A percentile compares a stretch with the other conserved stretches of the same genome.
Conservation (phyloP, 768 basidiomycete species). For the Hericium alpestre region DNA sequence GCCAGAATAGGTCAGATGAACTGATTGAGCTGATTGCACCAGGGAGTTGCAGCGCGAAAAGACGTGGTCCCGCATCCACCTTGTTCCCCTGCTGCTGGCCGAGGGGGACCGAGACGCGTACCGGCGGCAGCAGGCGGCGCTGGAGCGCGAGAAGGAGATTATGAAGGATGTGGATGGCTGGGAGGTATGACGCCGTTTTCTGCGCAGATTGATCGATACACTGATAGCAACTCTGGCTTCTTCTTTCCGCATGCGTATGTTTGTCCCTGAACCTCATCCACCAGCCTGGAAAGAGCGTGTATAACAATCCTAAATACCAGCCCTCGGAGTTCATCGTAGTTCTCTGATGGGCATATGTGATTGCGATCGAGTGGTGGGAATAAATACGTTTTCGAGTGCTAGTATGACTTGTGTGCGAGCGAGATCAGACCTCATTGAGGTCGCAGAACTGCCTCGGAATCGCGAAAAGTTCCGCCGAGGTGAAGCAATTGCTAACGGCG, state of each 20-base stretch:
- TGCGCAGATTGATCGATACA: slow-evolving; percentile 15
- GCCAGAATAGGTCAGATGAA: slow-evolving; percentile 6
- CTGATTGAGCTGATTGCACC: slow-evolving; percentile 12
- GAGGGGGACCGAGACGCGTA: slow-evolving; percentile 89
- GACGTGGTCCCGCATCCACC: slow-evolving; percentile 90
- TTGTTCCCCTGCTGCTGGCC: slow-evolving; percentile 84
- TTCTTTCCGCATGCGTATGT: background rate
- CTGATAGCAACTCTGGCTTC: slow-evolving; percentile 12
- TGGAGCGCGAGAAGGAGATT: slow-evolving; percentile 74
- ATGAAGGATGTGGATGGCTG: slow-evolving; percentile 92
- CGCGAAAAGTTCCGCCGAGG: background rate
- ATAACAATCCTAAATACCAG: slow-evolving; percentile 69
- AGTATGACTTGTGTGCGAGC: background rate
- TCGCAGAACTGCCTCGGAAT: background rate
- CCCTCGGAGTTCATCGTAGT: slow-evolving; percentile 48
- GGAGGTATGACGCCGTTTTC: slow-evolving; percentile 58
- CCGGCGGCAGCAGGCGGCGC: slow-evolving; percentile 66
- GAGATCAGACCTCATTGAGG: background rate
- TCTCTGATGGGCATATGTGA: slow-evolving; percentile 27
- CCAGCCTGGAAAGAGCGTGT: slow-evolving; percentile 79
- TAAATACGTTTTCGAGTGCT: background rate
- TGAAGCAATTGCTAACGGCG: slow-evolving; percentile 10
- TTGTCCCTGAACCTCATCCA: slow-evolving; percentile 10
- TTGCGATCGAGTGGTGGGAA: background rate
- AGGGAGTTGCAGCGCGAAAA: slow-evolving; percentile 92